Conservation (phyloP, 2,329 filamentous ascomycete species). For the Plenodomus tracheiphilus region DNA sequence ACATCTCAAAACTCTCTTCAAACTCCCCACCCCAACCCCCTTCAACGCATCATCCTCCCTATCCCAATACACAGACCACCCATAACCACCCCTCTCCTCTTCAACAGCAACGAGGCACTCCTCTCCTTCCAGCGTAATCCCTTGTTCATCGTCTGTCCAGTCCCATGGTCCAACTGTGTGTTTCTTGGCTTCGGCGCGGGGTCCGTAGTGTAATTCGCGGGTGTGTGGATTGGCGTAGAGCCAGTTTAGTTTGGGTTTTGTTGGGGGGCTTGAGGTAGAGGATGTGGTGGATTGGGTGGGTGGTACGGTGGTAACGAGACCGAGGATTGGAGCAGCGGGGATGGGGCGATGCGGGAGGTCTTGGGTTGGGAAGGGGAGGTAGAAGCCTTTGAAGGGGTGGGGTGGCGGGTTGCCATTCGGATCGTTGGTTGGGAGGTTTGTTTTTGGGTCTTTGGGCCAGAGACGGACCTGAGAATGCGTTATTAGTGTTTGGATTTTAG, state of each 20-base stretch:
- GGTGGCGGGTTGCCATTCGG: slow-evolving; percentile 32
- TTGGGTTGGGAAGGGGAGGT: slow-evolving; percentile 52
- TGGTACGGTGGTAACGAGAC: slow-evolving; percentile 55
- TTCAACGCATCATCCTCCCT: slow-evolving; percentile 51
- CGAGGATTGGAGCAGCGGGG: slow-evolving; percentile 46
- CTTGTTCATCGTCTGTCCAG: slow-evolving; percentile 66
- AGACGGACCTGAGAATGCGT: slow-evolving; percentile 40
- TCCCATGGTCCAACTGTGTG: slow-evolving; percentile 81
- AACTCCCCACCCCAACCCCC: slow-evolving; percentile 41
- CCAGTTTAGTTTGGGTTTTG: slow-evolving; percentile 66
- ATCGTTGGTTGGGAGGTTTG: slow-evolving; percentile 27
- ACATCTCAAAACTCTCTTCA: slow-evolving; percentile 49
- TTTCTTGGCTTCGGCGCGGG: slow-evolving; percentile 69
- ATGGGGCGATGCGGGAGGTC: slow-evolving; percentile 43
- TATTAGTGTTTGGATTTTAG: too few relatives aligned
- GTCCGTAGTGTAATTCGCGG: slow-evolving; percentile 64
- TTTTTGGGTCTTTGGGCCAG: slow-evolving; percentile 42
- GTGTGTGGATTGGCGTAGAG: slow-evolving; percentile 66
- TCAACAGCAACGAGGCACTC: slow-evolving; percentile 62
- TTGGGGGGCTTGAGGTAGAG: slow-evolving; percentile 35
- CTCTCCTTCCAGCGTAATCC: slow-evolving; percentile 58
- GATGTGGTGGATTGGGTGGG: slow-evolving; percentile 20
- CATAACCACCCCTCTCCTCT: slow-evolving; percentile 50
- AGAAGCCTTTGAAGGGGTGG: slow-evolving; percentile 56
- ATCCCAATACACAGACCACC: slow-evolving; percentile 60